Conservation (phyloP, 192 early-diverging fungal species). For the Coemansia sp. region DNA sequence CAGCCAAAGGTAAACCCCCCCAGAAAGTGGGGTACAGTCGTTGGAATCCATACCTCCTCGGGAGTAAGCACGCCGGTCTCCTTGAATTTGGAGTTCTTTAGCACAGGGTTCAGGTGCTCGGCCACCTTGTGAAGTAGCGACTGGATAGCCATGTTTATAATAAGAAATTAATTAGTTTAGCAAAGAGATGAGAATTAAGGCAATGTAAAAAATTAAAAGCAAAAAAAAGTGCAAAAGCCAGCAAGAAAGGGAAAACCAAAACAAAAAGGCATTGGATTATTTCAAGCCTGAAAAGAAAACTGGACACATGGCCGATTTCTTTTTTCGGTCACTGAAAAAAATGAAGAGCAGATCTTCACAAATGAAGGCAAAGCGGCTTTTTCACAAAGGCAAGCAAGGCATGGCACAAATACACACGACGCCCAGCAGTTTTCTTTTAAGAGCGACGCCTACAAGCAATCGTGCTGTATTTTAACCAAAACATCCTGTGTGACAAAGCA, state of each 20-base stretch:
- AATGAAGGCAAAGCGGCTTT: not conserved
- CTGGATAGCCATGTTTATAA: slow-evolving; percentile 57
- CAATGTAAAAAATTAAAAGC: not conserved
- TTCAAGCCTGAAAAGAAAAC: not conserved
- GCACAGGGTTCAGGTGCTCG: slow-evolving; percentile 90
- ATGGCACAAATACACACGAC: not conserved
- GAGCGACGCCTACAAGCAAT: not conserved
- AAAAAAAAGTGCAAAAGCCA: not conserved
- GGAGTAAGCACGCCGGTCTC: slow-evolving; percentile 94
- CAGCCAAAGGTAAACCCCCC: not conserved
- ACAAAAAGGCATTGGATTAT: not conserved
- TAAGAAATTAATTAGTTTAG: not conserved
- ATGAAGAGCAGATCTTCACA: not conserved
- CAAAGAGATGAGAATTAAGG: not conserved
- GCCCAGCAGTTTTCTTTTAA: not conserved
- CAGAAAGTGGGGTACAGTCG: not conserved
- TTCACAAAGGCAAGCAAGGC: slow-evolving; percentile 1
- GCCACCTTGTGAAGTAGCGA: slow-evolving; percentile 69
- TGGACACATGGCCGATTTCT: not conserved
- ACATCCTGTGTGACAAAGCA: not conserved
- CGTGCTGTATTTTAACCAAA: no score
- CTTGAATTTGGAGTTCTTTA: slow-evolving; percentile 93
- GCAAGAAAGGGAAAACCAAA: not conserved
- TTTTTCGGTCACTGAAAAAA: not conserved
- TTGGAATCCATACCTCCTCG: slow-evolving; percentile 69